Evolutionary conservation across 495 filamentous ascomycete species (phyloP).

Genomic region (Penicillium canescens): DNA sequence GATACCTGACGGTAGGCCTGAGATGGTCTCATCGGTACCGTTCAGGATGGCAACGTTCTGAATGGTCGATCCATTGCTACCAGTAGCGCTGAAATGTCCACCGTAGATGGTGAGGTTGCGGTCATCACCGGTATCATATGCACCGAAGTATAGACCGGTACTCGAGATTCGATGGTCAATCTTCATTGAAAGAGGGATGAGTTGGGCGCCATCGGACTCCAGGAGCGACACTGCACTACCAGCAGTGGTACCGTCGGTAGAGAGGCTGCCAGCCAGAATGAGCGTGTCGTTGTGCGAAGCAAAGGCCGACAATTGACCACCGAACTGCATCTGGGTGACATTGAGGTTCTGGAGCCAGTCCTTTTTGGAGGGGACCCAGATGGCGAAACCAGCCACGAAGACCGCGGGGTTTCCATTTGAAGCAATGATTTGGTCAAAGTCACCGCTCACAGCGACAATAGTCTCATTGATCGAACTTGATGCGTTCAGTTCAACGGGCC

Average conservation of each 20-base stretch:
- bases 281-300: conserved; percentile 61
- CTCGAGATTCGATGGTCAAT: conserved; percentile 54
- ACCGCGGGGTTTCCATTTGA: conserved; percentile 63
- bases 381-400: conserved; percentile 71
- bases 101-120: conserved; percentile 86
- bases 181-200: conserved; percentile 62
- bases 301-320: conserved; percentile 69
- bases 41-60: conserved; percentile 79
- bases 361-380: conserved; percentile 88
- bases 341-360: conserved; percentile 89
- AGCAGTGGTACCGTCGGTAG: conserved; percentile 66
- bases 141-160: conserved; percentile 70
- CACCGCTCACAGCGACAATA: conserved; percentile 76
- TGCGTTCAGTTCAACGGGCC: conserved; percentile 78
- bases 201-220: conserved; percentile 47
- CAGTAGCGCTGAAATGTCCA: conserved; percentile 78
- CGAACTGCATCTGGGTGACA: conserved; percentile 60
- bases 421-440: conserved; percentile 70
- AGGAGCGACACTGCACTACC: conserved; percentile 67
- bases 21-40: conserved; percentile 60
- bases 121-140: conserved; percentile 67
- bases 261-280: conserved; percentile 76
- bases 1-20: conserved; percentile 67
- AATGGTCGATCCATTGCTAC: conserved; percentile 67
- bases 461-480: conserved; percentile 67